Evolutionary conservation across 306 rosid species (phyloP), one percentile per base, ranked within the genome.

Genomic region (Quercus cerris): DNA sequence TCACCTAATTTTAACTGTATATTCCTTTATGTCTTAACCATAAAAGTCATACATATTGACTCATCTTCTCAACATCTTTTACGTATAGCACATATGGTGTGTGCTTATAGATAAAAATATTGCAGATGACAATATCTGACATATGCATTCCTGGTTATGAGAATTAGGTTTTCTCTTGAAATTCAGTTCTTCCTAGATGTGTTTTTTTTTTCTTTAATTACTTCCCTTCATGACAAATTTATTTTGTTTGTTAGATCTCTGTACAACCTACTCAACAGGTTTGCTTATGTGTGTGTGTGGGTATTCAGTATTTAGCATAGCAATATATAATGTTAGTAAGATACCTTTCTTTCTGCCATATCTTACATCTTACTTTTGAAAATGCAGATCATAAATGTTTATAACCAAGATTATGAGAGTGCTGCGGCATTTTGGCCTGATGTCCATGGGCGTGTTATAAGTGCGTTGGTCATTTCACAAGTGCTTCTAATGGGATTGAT

Each of bases 381-480:
- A 84, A 35, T 90, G 91, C 97, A 96, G 99, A 89, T 96, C 79
- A 96, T 96, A 73, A 96, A 96, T 63, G 99, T 96, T 59, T 96
- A 96, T 73, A 90, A 91, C 85, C 99, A 96, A 86, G 82, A 87
- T 83, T 96, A 96, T 19, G 98, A 96, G 86, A 93, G 99, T 55
- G 94, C 76, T 4, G 99, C 99, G 1, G 98, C 98, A 59, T 96
- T 93, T 92, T 96, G 99, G 99, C 99, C 99, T 10, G 98, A 90
- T 85, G 99, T 96, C 78, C 97, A 93, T 73, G 81, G 88, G 17
- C 98, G 99, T 18, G 12, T 93, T 49, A 22, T 93, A 17, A n/a
- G 79, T 23, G 99, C 97, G n/a, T 76, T 96, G 88, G 31, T 90
- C 55, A 80, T 91, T 78, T 91, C 99, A 8, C 99, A 96, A 79